Evolutionary conservation across 176 grass and related monocot species (phyloP).

Genomic region (Pharus latifolius): DNA sequence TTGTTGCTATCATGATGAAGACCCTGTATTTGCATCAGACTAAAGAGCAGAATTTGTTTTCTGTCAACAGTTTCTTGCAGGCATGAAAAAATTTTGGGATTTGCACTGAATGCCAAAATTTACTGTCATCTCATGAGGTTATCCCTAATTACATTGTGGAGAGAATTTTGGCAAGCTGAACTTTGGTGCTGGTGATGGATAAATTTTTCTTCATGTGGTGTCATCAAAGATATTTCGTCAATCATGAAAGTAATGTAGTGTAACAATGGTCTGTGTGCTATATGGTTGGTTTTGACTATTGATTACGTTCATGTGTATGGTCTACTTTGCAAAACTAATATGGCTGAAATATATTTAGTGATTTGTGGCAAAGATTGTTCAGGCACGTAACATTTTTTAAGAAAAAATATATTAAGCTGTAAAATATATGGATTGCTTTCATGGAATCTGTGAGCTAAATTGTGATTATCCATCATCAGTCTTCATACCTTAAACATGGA

Average conservation of each 20-base stretch:
- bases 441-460: background rate
- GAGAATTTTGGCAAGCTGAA: constrained; percentile 6
- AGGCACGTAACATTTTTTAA: background rate
- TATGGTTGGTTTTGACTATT: background rate
- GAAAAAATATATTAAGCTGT: background rate
- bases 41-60: background rate
- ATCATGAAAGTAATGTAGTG: background rate
- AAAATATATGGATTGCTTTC: background rate
- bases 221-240: background rate
- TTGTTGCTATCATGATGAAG: constrained; percentile 1
- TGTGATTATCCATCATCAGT: background rate
- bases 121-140: background rate
- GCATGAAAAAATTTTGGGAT: background rate
- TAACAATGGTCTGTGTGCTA: background rate
- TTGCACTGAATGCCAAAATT: background rate
- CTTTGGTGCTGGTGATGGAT: background rate
- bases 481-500: background rate
- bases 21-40: background rate
- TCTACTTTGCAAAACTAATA: background rate
- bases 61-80: background rate
- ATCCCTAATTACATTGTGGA: background rate
- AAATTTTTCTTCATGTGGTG: background rate
- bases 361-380: background rate
- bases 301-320: too few relatives aligned
- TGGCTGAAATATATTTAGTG: background rate